These are phyloP conservation scores for Pseudocercospora vitis DNA, from an alignment of 2,329 filamentous ascomycete species.

Conservation along the genomic window DNA sequence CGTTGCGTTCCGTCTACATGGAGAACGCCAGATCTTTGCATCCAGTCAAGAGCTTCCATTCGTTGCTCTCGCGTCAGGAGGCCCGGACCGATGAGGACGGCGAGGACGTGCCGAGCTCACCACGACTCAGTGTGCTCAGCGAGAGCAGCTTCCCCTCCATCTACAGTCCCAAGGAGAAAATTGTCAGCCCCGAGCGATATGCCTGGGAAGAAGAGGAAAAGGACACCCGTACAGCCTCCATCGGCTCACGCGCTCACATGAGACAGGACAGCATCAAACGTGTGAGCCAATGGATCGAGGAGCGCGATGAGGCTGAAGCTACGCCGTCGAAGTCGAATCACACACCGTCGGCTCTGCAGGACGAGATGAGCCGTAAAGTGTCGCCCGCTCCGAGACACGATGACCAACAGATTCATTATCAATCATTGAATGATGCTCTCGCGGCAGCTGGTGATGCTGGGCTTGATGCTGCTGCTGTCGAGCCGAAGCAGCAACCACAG, in stretches of 20 bases:
- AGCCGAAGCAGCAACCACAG: conserved; percentile 12
- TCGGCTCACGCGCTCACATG: conserved; percentile 21
- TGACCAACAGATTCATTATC: conserved; percentile 18
- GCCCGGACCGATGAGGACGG: conserved; percentile 27
- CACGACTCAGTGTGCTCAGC: conserved; percentile 39
- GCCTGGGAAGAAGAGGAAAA: conserved; percentile 33
- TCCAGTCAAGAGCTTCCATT: conserved; percentile 40
- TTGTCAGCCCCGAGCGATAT: conserved; percentile 31
- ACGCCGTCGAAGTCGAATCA: conserved; percentile 36
- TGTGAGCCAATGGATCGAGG: conserved; percentile 41
- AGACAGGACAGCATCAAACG: conserved; percentile 39
- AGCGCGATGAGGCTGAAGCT: conserved; percentile 27
- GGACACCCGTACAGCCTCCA: conserved; percentile 10
- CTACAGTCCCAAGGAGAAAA: conserved; percentile 36
- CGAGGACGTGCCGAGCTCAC: conserved; percentile 36
- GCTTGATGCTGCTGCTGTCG: conserved; percentile 8
- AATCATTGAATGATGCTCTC: conserved; percentile 29
- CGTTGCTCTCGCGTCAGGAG: conserved; percentile 36
- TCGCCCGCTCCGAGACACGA: conserved; percentile 14
- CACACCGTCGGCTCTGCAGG: conserved; percentile 26
- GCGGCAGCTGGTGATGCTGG: conserved; percentile 10
- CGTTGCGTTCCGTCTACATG: conserved; percentile 39
- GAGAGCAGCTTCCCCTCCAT: conserved; percentile 42
- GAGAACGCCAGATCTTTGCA: conserved; percentile 34
- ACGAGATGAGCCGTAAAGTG: conserved; percentile 12